Conservation (phyloP, 2,329 filamentous ascomycete species). For the Exophiala spinifera region DNA sequence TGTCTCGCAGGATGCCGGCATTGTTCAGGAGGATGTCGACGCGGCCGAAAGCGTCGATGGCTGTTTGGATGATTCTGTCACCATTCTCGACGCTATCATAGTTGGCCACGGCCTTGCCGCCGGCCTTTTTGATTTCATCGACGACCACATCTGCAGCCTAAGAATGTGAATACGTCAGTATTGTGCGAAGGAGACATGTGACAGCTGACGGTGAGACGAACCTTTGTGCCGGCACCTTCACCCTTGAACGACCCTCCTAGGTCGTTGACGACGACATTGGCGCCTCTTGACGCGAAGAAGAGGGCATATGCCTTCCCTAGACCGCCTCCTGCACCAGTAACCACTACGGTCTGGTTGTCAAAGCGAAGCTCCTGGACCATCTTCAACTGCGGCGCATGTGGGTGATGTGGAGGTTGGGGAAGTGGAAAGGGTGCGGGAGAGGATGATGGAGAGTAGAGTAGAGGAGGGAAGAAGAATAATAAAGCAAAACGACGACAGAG, state of each 20-base stretch:
- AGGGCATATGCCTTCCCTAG: slow-evolving; percentile 77
- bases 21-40: slow-evolving; percentile 98
- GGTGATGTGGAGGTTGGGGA: not conserved
- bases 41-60: slow-evolving; percentile 56
- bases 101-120: slow-evolving; percentile 95
- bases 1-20: slow-evolving; percentile 87
- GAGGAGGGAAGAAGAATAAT: too few species aligned
- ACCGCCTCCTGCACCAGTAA: slow-evolving; percentile 81
- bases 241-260: slow-evolving; percentile 90
- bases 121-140: slow-evolving; percentile 64
- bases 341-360: slow-evolving; percentile 83
- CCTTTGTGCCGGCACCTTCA: slow-evolving; percentile 82
- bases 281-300: slow-evolving; percentile 89
- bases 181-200: slow-evolving; percentile 51
- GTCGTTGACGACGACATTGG: slow-evolving; percentile 95
- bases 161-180: slow-evolving; percentile 32
- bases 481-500: not conserved
- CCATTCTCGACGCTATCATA: slow-evolving; percentile 83
- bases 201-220: slow-evolving; percentile 42
- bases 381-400: slow-evolving; percentile 10
- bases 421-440: not conserved
- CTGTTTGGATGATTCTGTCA: slow-evolving; percentile 79
- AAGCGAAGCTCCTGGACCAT: slow-evolving; percentile 72
- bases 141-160: slow-evolving; percentile 59
- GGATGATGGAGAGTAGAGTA: not conserved